Evolutionary conservation across 2,329 filamentous ascomycete genomes (phyloP).

Genomic region (Neoascochyta sp.): DNA sequence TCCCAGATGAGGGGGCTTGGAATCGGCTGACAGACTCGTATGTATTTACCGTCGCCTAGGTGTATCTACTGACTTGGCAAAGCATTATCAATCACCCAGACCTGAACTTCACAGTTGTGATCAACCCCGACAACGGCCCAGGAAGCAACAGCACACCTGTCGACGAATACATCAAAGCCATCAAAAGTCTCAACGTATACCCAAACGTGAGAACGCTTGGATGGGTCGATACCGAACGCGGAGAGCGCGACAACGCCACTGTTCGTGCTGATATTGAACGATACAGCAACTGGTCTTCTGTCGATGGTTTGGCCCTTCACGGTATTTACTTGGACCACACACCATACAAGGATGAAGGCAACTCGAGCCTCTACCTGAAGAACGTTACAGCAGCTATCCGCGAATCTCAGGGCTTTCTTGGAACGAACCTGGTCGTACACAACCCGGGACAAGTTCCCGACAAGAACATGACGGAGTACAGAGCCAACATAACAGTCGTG

Average conservation of each 20-base stretch:
- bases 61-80: slow-evolving; percentile 1
- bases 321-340: slow-evolving; percentile 53
- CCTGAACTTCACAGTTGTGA: slow-evolving; percentile 49
- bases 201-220: slow-evolving; percentile 50
- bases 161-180: slow-evolving; percentile 42
- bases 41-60: slow-evolving; percentile 2
- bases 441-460: slow-evolving; percentile 21
- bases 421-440: slow-evolving; percentile 16
- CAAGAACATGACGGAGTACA: slow-evolving; percentile 10
- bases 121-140: slow-evolving; percentile 47
- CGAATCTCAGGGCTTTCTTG: slow-evolving; percentile 12
- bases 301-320: slow-evolving; percentile 33
- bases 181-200: slow-evolving; percentile 39
- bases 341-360: slow-evolving; percentile 23
- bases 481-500: slow-evolving; percentile 20
- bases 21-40: slow-evolving; percentile 15
- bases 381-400: slow-evolving; percentile 22
- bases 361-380: slow-evolving; percentile 15
- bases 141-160: slow-evolving; percentile 42
- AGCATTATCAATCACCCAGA: slow-evolving; percentile 31
- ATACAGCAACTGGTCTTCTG: slow-evolving; percentile 47
- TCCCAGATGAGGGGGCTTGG: slow-evolving; percentile 45
- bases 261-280: slow-evolving; percentile 42
- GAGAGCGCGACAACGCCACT: slow-evolving; percentile 14
- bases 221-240: slow-evolving; percentile 50